Percentiles rank a stretch among this genome's conserved stretches.
Conservation (phyloP, 768 basidiomycete genomes). For the Boletellus ananas region DNA sequence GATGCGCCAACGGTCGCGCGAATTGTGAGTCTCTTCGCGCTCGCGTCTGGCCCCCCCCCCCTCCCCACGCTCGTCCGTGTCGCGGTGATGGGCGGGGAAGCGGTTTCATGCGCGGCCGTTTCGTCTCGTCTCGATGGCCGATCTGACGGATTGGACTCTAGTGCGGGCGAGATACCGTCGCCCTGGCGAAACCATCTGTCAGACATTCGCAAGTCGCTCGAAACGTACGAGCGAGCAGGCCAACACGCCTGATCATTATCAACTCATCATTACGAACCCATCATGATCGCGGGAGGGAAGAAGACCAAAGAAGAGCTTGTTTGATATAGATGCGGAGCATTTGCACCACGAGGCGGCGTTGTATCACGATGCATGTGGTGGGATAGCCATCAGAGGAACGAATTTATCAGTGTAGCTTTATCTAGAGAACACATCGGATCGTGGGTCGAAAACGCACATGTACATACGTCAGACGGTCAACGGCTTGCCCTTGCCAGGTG, state of each 20-base stretch:
- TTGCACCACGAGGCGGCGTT: not conserved
- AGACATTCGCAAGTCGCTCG: constrained; percentile 32
- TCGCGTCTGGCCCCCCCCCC: too few species aligned
- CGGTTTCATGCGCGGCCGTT: too few species aligned
- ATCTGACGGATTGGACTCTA: not conserved
- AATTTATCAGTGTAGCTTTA: constrained; percentile 22
- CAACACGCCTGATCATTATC: constrained; percentile 11
- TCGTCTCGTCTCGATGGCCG: too few species aligned
- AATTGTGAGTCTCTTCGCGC: constrained; percentile 18
- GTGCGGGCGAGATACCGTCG: constrained; percentile 26
- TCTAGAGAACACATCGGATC: too few species aligned
- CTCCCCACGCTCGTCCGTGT: too few species aligned
- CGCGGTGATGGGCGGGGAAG: too few species aligned
- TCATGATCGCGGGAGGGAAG: not conserved
- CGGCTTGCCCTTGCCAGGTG: constrained; percentile 2
- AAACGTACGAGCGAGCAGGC: constrained; percentile 15
- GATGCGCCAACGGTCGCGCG: constrained; percentile 23
- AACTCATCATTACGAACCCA: not conserved
- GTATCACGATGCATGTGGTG: too few species aligned
- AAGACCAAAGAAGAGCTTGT: not conserved
- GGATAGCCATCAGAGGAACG: not conserved
- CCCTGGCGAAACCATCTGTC: constrained; percentile 29
- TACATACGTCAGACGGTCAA: constrained; percentile 1
- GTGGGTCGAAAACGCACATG: too few species aligned
- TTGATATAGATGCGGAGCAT: too few species aligned